Evolutionary conservation across 768 basidiomycete species (phyloP), one percentile per base, ranked within the genome.

Genomic region (Butyriboletus loyo): DNA sequence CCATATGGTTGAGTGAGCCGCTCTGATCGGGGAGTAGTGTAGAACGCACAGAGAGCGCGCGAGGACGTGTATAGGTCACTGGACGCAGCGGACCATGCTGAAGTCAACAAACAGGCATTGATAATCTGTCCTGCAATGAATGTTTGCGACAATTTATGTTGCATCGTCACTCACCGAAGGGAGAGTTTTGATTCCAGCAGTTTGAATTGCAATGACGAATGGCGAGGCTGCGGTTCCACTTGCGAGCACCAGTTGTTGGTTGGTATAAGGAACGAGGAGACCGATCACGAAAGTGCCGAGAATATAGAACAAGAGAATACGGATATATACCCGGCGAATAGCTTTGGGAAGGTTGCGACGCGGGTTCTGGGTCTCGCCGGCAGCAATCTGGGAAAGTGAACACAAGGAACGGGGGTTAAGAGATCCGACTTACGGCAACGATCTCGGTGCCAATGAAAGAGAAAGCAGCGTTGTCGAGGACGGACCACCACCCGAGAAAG

Each of bases 391-490:
- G 34, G 41, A 44, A 35, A 51, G 32, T 62, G 50, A 59, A 42
- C 4, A 48, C 8, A 21, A 19, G 15, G 41, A 9, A 36, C 13
- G 22, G 7, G 22, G n/a, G 30, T 15, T 6, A 21, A 27, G 30
- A n/a, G 24, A 40, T 13, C 17, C 39, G 6, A 74, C 81, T 61
- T 73, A 89, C 86, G 27, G 90, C 92, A 37, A 96, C 92, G 64
- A 96, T 93, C 69, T 98, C 95, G 7, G 92, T 94, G 15, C 94
- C 95, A 54, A 94, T 92, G 69, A 79, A 95, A 11, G 91, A 92
- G 76, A 95, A 97, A 14, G 91, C 92, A 4, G 95, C 95, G 58
- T 94, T 87, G 7, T 85, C 84, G 72, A 96, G 72, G 52, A 86
- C 86, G 0, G 81, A 68, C 78, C 80, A 85, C 72, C 77, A 84